Evolutionary conservation across 2,329 filamentous ascomycete genomes (phyloP).

Genomic region (Keithomyces neogunnii): DNA sequence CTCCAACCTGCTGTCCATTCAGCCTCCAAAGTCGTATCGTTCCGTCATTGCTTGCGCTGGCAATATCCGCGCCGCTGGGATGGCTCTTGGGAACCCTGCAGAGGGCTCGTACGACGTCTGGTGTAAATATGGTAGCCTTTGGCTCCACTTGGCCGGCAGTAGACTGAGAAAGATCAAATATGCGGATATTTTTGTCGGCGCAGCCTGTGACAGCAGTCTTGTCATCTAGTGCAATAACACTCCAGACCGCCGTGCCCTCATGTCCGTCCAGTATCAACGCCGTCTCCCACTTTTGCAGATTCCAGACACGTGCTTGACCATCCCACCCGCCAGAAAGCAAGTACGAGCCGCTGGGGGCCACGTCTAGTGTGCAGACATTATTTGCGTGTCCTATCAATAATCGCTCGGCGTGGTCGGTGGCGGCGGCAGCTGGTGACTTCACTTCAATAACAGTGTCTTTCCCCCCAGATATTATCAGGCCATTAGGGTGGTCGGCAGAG

Average conservation of each 20-base stretch:
- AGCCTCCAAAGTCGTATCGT: constrained; percentile 81
- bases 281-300: constrained; percentile 74
- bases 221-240: constrained; percentile 75
- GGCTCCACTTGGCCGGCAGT: constrained; percentile 47
- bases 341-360: constrained; percentile 61
- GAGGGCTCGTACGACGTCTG: constrained; percentile 81
- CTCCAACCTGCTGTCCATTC: constrained; percentile 64
- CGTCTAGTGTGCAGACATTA: constrained; percentile 83
- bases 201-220: constrained; percentile 82
- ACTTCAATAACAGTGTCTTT: constrained; percentile 92
- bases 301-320: constrained; percentile 78
- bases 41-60: constrained; percentile 89
- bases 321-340: constrained; percentile 95
- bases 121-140: constrained; percentile 50
- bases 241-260: constrained; percentile 72
- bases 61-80: constrained; percentile 80
- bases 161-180: constrained; percentile 64
- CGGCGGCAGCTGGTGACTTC: constrained; percentile 57
- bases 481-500: constrained; percentile 60
- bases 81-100: constrained; percentile 70
- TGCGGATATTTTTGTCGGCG: constrained; percentile 80
- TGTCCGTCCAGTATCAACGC: constrained; percentile 66
- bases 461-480: constrained; percentile 78
- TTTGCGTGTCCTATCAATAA: constrained; percentile 77
- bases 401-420: constrained; percentile 72